Conservation (phyloP, 768 basidiomycete genomes). For the Infundibulicybe gibba region DNA sequence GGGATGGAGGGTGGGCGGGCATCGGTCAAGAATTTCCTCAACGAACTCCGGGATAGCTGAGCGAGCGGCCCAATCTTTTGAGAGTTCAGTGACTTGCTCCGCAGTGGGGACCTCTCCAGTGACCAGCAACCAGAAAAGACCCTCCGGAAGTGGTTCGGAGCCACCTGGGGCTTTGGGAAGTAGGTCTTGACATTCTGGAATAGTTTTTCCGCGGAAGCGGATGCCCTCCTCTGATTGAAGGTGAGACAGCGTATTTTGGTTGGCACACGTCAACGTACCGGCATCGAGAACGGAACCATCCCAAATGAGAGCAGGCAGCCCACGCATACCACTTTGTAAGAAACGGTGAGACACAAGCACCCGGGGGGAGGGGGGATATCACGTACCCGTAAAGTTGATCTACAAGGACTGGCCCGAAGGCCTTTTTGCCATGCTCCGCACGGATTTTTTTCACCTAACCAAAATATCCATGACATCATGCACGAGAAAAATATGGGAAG, state of each 20-base stretch:
- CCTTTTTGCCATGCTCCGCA: conserved; percentile 85
- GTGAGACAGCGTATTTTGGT: too few relatives aligned
- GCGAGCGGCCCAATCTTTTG: conserved; percentile 93
- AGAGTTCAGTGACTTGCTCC: conserved; percentile 84
- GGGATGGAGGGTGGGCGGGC: conserved; percentile 91
- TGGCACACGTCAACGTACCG: conserved; percentile 37
- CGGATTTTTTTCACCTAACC: conserved; percentile 78
- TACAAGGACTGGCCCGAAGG: conserved; percentile 88
- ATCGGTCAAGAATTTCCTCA: conserved; percentile 94
- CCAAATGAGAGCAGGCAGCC: conserved; percentile 94
- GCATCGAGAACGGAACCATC: conserved; percentile 97
- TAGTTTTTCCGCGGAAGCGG: conserved; percentile 95
- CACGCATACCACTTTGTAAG: conserved; percentile 71
- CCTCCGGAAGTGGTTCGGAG: conserved; percentile 88
- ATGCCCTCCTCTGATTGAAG: conserved; percentile 80
- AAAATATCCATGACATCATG: conserved; percentile 4
- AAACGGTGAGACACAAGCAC: conserved; percentile 2
- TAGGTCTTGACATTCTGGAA: conserved; percentile 81
- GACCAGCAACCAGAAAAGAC: conserved; percentile 92
- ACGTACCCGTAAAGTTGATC: conserved; percentile 87
- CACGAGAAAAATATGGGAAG: background rate
- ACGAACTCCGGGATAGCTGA: conserved; percentile 89
- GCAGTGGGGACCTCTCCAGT: conserved; percentile 93
- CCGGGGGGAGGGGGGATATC: background rate
- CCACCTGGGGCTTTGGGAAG: conserved; percentile 90